These are phyloP conservation scores for Mycena sanguinolenta DNA, from an alignment of 768 basidiomycete species.

Conservation along the genomic window DNA sequence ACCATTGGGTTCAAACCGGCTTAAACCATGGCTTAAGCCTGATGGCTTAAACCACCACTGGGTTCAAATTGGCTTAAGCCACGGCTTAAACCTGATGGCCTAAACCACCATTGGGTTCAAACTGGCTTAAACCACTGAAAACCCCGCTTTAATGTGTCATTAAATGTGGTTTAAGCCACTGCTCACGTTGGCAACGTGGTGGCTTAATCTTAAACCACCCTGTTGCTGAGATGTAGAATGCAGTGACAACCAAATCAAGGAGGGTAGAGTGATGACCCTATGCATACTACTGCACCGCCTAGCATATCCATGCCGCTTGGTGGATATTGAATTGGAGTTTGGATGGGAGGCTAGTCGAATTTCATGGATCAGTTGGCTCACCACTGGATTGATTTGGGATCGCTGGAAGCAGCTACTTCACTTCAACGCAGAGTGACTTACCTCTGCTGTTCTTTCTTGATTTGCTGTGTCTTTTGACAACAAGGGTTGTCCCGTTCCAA, in stretches of 20 bases:
- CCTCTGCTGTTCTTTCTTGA: neutral
- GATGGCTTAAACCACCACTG: too few relatives aligned
- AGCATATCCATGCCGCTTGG: neutral
- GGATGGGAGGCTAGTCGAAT: constrained; percentile 4
- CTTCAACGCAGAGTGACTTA: neutral
- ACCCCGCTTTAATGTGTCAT: too few relatives aligned
- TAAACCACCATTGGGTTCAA: too few relatives aligned
- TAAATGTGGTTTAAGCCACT: too few relatives aligned
- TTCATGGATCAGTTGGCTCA: neutral
- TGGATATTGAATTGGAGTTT: neutral
- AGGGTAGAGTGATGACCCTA: neutral
- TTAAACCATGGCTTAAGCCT: too few relatives aligned
- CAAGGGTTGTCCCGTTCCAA: constrained; percentile 3
- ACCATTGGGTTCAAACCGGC: too few relatives aligned
- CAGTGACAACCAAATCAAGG: neutral
- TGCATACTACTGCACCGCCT: neutral
- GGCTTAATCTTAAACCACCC: too few relatives aligned
- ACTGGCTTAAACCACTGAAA: too few relatives aligned
- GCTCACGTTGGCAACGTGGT: too few relatives aligned
- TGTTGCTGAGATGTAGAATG: too few relatives aligned
- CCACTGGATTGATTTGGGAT: neutral
- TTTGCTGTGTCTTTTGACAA: neutral
- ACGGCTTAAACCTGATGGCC: too few relatives aligned
- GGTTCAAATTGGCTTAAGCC: too few relatives aligned
- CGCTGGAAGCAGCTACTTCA: constrained; percentile 5